Percentiles rank a stretch among this genome's conserved stretches.
phyloP scores from a whole-genome alignment of 805 yeast genomes.

The Jamesozyma spencerorum region DNA sequence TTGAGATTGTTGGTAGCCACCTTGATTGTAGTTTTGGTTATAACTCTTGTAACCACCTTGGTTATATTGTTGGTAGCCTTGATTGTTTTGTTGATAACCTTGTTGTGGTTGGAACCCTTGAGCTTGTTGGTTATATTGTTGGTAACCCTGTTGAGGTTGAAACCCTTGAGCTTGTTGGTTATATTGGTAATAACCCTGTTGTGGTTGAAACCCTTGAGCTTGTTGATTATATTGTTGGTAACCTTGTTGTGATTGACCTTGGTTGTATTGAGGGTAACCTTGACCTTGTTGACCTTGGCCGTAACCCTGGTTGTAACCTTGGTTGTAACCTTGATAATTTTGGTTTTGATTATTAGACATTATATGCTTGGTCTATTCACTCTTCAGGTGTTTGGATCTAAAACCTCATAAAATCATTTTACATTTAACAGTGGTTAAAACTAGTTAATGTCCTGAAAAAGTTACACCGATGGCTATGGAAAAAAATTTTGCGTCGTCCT shows the following conservation, averaged over 20 bases:
- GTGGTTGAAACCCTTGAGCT: conserved; percentile 18
- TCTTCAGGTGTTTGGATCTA: too few relatives aligned
- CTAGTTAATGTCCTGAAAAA: too few relatives aligned
- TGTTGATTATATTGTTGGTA: conserved; percentile 10
- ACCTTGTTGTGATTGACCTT: neutral
- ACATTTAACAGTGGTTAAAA: too few relatives aligned
- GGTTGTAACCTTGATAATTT: conserved; percentile 4
- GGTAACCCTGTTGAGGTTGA: conserved; percentile 16
- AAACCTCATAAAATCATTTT: too few relatives aligned
- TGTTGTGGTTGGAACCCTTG: too few relatives aligned
- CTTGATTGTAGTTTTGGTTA: conserved; percentile 19
- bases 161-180: conserved; percentile 16
- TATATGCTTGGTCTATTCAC: conserved; percentile 8
- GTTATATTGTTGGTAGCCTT: conserved; percentile 24
- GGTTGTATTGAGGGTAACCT: conserved; percentile 19
- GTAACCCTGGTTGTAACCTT: neutral
- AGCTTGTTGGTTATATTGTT: conserved; percentile 7
- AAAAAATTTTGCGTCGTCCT: neutral
- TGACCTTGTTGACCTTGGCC: conserved; percentile 8
- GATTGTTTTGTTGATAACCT: conserved; percentile 10
- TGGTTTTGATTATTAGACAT: neutral
- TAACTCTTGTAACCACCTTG: conserved; percentile 6
- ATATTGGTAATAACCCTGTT: conserved; percentile 8
- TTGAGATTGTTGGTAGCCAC: conserved; percentile 29
- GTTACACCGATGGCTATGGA: too few relatives aligned